Evolutionary conservation across 1,284 basidiomycete species (phyloP), one percentile per base, ranked within the genome.

Genomic region (Apiotrichum akiyoshidainum): DNA sequence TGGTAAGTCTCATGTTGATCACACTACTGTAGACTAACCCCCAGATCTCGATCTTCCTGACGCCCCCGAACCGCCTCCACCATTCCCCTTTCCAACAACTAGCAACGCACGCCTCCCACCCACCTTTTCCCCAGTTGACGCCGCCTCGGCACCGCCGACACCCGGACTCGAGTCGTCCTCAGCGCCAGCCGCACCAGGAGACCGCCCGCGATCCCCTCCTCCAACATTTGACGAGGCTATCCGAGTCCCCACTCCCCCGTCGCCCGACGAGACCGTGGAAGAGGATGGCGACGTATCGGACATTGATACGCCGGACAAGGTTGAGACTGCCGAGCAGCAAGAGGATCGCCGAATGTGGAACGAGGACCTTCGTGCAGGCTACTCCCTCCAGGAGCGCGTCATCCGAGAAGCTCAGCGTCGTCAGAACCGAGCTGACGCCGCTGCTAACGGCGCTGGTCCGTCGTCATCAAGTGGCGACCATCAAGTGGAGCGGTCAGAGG

Each of bases 321-420:
- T 46, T 12, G 46, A 46, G 21, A 49, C 51, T 4, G 68, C 65
- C 19, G 64, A 68, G 6, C 66, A 69, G 33, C 61, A 72, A 48
- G 53, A 53, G 16, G 75, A 75, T 58, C 65, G 75, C 21, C 60
- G 61, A 33, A 50, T 67, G 60, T 77, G 75, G 75, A 74, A 74
- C 53, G 68, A 66, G 10, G 75, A 77, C 63, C 54, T 77, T 17
- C 60, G 72, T 42, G 70, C 72, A 2, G 75, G 75, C 1, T 75
- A 75, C 59, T 64, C 59, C 1, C 57, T 77, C 12, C 68, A 66
- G 46, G 71, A 77, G 47, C 60, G 75, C 48, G 73, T 77, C 1
- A 37, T 52, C 37, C 63, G 75, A 37, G 75, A 77, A 51, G 46
- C 45, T 7, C 40, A 37, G 45, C 57, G 22, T 8, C 42, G 52